phyloP scores from a whole-genome alignment of 768 basidiomycete species.

The Phaffia tasmanica region DNA sequence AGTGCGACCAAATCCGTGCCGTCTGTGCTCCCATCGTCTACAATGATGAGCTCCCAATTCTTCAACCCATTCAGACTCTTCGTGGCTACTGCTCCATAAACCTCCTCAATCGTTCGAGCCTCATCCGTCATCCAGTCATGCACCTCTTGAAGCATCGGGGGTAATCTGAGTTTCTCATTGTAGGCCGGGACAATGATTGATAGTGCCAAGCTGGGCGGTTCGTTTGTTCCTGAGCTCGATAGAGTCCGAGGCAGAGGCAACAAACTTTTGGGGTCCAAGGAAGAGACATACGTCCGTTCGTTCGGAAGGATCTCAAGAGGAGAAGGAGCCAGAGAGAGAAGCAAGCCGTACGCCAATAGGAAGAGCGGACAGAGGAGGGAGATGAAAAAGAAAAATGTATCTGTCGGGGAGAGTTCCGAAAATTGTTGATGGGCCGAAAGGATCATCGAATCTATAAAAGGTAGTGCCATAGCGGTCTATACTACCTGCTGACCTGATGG shows the following conservation, averaged over 20 bases:
- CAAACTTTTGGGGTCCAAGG: no score
- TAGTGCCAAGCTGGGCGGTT: conserved; percentile 52
- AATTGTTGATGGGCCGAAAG: no score
- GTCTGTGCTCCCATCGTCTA: conserved; percentile 83
- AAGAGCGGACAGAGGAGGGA: no score
- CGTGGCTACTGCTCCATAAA: conserved; percentile 6
- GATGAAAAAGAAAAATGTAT: no score
- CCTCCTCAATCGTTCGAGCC: conserved; percentile 41
- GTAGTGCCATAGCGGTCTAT: no score
- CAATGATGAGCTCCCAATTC: conserved; percentile 63
- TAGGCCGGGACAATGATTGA: conserved; percentile 81
- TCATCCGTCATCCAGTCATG: conserved; percentile 40
- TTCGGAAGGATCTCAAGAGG: no score
- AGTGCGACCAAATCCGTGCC: conserved; percentile 58
- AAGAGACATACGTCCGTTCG: no score
- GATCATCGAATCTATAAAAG: no score
- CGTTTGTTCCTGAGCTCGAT: conserved; percentile 43
- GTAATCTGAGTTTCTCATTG: conserved; percentile 78
- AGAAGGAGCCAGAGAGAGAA: no score
- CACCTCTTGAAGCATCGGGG: conserved; percentile 66
- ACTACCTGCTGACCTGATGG: no score
- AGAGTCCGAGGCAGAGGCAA: conserved; percentile 37
- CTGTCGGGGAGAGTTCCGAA: no score
- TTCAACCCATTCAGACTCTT: background rate
- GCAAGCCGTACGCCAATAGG: no score